These are phyloP conservation scores for Pyricularia sp. DNA, from an alignment of 2,329 filamentous ascomycete genomes.

Conservation along the genomic window DNA sequence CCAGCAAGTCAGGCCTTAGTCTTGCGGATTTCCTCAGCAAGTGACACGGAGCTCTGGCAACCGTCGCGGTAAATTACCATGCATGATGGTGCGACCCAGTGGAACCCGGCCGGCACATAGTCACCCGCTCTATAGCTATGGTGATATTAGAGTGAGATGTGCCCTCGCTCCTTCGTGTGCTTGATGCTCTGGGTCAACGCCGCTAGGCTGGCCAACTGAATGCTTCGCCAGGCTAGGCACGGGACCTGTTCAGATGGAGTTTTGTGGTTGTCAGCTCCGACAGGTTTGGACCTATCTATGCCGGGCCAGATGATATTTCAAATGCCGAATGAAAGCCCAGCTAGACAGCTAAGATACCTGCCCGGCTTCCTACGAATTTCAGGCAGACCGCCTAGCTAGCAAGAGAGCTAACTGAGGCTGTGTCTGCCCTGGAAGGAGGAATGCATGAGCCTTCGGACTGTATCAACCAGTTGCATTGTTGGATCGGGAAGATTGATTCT, in stretches of 20 bases:
- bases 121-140: neutral
- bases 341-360: too few species aligned
- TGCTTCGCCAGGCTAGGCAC: neutral
- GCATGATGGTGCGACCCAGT: neutral
- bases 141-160: neutral
- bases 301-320: neutral
- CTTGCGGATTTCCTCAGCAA: slow-evolving; percentile 43
- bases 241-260: neutral
- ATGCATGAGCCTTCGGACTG: too few species aligned
- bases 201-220: neutral
- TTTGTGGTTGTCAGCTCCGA: neutral
- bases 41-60: slow-evolving; percentile 6
- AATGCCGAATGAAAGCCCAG: neutral
- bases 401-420: too few species aligned
- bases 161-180: neutral
- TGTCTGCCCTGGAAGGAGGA: too few species aligned
- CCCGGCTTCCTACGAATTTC: too few species aligned
- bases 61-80: neutral
- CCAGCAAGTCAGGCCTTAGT: slow-evolving; percentile 27
- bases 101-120: neutral
- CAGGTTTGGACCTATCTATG: neutral
- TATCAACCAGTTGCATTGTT: too few species aligned
- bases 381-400: too few species aligned
- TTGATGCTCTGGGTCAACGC: neutral
- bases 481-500: too few species aligned